phyloP scores from a whole-genome alignment of 257 asterid species.

The Mitragyna speciosa region DNA sequence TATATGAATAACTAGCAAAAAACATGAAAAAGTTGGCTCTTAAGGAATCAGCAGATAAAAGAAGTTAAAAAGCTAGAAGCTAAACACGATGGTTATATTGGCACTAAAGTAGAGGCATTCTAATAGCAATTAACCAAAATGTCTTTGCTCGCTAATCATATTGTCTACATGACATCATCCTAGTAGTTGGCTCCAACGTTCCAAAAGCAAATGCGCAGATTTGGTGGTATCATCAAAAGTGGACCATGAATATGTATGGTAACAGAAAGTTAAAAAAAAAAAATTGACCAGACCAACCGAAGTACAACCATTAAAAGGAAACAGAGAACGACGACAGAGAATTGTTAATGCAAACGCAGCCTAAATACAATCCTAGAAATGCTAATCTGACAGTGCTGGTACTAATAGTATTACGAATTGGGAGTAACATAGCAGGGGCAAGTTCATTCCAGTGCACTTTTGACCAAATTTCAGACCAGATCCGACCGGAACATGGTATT shows the following conservation, averaged over 20 bases:
- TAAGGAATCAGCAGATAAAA: slow-evolving; percentile 1
- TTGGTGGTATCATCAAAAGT: background rate
- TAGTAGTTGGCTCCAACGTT: background rate
- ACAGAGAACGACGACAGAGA: background rate
- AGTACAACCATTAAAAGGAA: background rate
- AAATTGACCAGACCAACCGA: background rate
- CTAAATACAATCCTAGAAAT: background rate
- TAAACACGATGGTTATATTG: background rate
- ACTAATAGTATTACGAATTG: background rate
- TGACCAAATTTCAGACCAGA: background rate
- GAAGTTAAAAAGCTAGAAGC: background rate
- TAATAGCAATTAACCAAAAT: background rate
- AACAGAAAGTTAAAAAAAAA: background rate
- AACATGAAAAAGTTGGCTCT: background rate
- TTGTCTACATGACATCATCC: background rate
- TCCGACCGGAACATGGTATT: background rate
- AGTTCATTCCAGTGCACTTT: background rate
- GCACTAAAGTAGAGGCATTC: background rate
- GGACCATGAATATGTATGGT: background rate
- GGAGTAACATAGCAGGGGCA: background rate
- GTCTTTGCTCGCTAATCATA: background rate
- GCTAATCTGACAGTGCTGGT: background rate
- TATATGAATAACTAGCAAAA: background rate
- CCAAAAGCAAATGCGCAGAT: background rate
- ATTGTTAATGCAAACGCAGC: background rate